phyloP scores from a whole-genome alignment of 2,329 filamentous ascomycete genomes.

The Alternaria novae-zelandiae region DNA sequence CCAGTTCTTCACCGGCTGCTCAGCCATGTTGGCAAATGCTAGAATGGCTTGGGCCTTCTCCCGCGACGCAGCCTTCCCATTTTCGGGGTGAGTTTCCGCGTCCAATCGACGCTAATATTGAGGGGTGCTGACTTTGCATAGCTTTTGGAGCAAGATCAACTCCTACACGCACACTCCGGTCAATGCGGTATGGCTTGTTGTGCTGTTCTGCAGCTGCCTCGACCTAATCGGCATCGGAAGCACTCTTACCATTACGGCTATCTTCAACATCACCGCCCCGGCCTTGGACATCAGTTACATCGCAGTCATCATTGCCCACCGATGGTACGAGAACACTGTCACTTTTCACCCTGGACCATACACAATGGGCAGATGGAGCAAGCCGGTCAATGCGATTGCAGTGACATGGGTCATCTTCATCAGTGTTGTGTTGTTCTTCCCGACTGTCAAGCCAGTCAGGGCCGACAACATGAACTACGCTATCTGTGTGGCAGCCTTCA shows the following conservation, averaged over 20 bases:
- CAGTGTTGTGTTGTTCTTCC: conserved; percentile 64
- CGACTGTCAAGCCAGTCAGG: conserved; percentile 52
- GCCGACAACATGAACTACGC: conserved; percentile 58
- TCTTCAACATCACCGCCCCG: conserved; percentile 57
- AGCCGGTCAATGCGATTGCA: conserved; percentile 62
- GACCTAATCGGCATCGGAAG: conserved; percentile 61
- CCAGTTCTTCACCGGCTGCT: conserved; percentile 69
- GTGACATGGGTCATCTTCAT: conserved; percentile 69
- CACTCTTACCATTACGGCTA: conserved; percentile 57
- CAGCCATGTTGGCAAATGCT: conserved; percentile 69
- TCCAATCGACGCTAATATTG: neutral
- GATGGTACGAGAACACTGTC: conserved; percentile 60
- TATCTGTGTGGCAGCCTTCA: conserved; percentile 55
- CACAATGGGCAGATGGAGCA: conserved; percentile 63
- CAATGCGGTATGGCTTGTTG: conserved; percentile 69
- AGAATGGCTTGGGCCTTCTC: conserved; percentile 68
- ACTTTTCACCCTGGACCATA: conserved; percentile 64
- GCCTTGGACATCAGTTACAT: conserved; percentile 62
- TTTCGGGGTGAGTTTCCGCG: conserved; percentile 56
- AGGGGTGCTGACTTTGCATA: conserved; percentile 37
- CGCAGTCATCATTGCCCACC: conserved; percentile 65
- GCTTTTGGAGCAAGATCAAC: conserved; percentile 62
- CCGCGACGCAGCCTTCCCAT: conserved; percentile 66
- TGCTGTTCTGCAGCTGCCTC: conserved; percentile 61
- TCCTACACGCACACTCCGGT: conserved; percentile 63